Evolutionary conservation across 2,329 filamentous ascomycete species (phyloP), one percentile per base, ranked within the genome.

Genomic region (Diaporthe nobilis): DNA sequence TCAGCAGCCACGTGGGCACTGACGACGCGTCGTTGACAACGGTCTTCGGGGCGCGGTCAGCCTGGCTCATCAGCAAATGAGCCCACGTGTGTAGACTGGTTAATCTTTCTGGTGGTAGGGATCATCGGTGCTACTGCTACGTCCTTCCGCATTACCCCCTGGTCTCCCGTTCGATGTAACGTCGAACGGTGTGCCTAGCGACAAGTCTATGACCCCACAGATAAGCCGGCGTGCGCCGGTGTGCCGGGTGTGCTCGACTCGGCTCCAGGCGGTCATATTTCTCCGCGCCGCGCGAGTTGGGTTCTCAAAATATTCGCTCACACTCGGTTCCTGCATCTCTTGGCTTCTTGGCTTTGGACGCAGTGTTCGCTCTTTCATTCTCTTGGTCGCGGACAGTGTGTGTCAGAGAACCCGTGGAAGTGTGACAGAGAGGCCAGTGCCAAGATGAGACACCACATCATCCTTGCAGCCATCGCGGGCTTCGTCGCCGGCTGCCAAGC

Each of bases 401-500:
- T 53, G 47, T 53, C 13, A 68, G 22, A 39, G 65, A 42, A 25
- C 9, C 28, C 47, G 20, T 22, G 47, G 47, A 49, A 20, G 57
- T 25, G 57, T 60, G 22, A 25, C 57, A 39, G 10, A 28, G 12
- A 13, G 4, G 22, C 34, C 34, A 15, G 20, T 4, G 65, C 42
- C 68, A 72, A 55, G 73, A 77, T 77, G 75, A 75, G 73, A 77
- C 31, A 34, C 31, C 47, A 65, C n/a, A 28, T 25, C 37, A 25
- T 61, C 63, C 70, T 74, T 61, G 34, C 75, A 60, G 78, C 79
- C 47, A 44, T 65, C 60, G 77, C 78, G 53, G 63, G 70, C 60
- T 17, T 76, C 55, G 17, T 37, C 79, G n/a, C 74, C 78, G 25
- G 73, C 68, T 73, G 78, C 78, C n/a, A 67, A 81, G 85, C 85